Evolutionary conservation across 78 protist genomes (phyloP), one percentile per base, ranked within the genome.

Genomic region (Trichosphaerium sp.): DNA sequence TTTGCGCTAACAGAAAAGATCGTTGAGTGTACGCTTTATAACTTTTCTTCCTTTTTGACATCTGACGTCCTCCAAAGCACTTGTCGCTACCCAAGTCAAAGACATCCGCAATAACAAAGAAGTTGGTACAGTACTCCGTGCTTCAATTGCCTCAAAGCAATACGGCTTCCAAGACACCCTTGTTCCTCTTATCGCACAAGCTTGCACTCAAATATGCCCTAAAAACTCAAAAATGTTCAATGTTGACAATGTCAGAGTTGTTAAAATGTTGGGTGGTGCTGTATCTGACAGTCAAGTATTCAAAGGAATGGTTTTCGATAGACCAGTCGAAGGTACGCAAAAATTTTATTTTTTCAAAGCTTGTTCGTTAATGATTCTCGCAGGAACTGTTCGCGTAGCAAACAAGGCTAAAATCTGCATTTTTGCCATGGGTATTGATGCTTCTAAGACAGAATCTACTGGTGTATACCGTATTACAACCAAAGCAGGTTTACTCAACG

Each of bases 161-260:
- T 84, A 61, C 40, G 99, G 98, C 21, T 62, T 74, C 52, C 96
- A 92, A 41, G 83, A 78, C 39, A 28, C 93, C 58, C 63, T 97
- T 6, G 38, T 92, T 6, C 69, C 57, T 25, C 60, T 93, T 51
- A 76, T 96, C 18, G 86, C 91, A 11, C 78, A 84, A 34, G 99
- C 97, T 14, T 91, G 96, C 67, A 12, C 91, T 52, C 55, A 42
- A 54, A 85, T 84, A 10, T 34, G 75, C 15, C 91, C 88, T 60
- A 88, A 83, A 74, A 70, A 87, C 44, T 48, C 68, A n/a, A 47
- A 18, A 8, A 60, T 79, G 57, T 98, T 98, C 89, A 95, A 88
- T 80, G 93, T 91, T 14, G 99, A 98, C 83, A 96, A 94, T 59
- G 91, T 98, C 3, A 83, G 99, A 40, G 93, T 88, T 3, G 79